These are phyloP conservation scores for Lanmaoa rubissima DNA, from an alignment of 768 basidiomycete genomes.

Conservation along the genomic window DNA sequence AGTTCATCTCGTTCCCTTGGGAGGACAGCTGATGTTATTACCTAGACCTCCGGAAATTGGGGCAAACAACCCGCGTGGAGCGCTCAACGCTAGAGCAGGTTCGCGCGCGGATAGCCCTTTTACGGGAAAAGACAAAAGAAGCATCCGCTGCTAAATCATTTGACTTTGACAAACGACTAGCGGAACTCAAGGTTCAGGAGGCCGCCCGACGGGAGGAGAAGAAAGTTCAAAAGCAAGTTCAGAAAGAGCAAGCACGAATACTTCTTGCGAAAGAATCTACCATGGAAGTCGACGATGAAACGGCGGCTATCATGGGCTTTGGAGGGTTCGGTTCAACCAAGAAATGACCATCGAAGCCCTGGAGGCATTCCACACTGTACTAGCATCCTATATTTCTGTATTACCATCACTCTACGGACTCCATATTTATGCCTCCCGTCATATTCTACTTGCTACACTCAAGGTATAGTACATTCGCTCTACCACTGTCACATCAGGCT, in stretches of 20 bases:
- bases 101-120: conserved; percentile 79
- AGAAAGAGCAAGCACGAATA: conserved; percentile 67
- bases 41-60: conserved; percentile 85
- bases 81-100: conserved; percentile 93
- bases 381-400: conserved; percentile 17
- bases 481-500: conserved; percentile 15
- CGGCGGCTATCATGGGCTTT: conserved; percentile 89
- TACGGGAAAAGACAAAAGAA: conserved; percentile 86
- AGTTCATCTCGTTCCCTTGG: conserved; percentile 33
- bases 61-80: conserved; percentile 91
- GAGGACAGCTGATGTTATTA: background rate
- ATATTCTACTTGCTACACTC: background rate
- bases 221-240: conserved; percentile 77
- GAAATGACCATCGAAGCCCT: conserved; percentile 45
- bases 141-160: conserved; percentile 84
- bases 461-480: conserved; percentile 24
- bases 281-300: conserved; percentile 55
- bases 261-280: conserved; percentile 55
- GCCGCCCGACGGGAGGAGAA: conserved; percentile 62
- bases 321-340: conserved; percentile 87
- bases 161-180: conserved; percentile 89
- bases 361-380: conserved; percentile 7
- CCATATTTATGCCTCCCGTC: background rate
- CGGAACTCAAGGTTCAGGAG: conserved; percentile 78
- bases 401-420: conserved; percentile 3